These are phyloP conservation scores for Lagenidium giganteum DNA, from an alignment of 352 stramenopile species.

Conservation along the genomic window DNA sequence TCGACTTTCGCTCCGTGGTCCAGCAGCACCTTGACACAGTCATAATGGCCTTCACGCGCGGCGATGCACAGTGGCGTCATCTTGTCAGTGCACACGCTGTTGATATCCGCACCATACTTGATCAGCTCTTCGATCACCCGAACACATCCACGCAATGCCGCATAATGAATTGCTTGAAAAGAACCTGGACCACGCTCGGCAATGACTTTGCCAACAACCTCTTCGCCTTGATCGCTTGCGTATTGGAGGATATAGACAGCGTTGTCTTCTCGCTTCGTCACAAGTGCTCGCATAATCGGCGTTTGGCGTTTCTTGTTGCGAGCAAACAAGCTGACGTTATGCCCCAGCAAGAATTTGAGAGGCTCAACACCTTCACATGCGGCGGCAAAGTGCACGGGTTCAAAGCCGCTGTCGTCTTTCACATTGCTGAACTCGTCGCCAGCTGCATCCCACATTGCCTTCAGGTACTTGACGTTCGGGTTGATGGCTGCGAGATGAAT, in stretches of 20 bases:
- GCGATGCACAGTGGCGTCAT: constrained; percentile 53
- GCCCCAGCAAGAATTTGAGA: constrained; percentile 58
- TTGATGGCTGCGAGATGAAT: constrained; percentile 76
- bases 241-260: constrained; percentile 58
- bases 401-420: constrained; percentile 56
- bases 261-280: constrained; percentile 41
- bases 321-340: constrained; percentile 42
- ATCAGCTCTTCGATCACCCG: constrained; percentile 45
- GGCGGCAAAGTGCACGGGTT: constrained; percentile 67
- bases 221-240: constrained; percentile 25
- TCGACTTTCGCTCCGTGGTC: constrained; percentile 53
- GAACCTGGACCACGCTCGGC: constrained; percentile 39
- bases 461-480: constrained; percentile 58
- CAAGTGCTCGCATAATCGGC: constrained; percentile 53
- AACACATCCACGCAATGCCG: constrained; percentile 31
- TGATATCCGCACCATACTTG: constrained; percentile 42
- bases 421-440: constrained; percentile 40
- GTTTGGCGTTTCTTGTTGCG: constrained; percentile 59
- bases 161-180: constrained; percentile 62
- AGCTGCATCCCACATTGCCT: constrained; percentile 46
- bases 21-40: constrained; percentile 48
- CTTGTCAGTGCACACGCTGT: constrained; percentile 45
- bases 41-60: constrained; percentile 45
- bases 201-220: constrained; percentile 29
- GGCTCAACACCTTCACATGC: constrained; percentile 41